phyloP scores from a whole-genome alignment of 169 alveolate species.

The Theileria annulata region DNA sequence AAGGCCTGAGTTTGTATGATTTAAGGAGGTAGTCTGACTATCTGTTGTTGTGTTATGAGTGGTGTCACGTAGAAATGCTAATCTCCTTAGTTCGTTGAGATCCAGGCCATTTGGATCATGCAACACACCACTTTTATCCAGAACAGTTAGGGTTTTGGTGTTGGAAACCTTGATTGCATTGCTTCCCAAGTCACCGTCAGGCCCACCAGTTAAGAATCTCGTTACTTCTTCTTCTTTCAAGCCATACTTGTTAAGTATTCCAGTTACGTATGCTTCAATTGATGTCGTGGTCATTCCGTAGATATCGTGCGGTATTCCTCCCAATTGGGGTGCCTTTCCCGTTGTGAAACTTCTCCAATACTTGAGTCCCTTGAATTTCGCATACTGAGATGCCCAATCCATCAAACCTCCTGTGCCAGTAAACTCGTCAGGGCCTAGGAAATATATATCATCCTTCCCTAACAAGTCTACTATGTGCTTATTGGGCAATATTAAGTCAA shows the following conservation, averaged over 20 bases:
- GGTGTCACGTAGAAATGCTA: constrained; percentile 68
- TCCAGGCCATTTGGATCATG: constrained; percentile 83
- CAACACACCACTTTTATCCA: constrained; percentile 85
- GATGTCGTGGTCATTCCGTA: constrained; percentile 87
- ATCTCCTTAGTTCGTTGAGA: constrained; percentile 72
- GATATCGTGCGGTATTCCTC: constrained; percentile 88
- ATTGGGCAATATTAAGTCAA: constrained; percentile 64
- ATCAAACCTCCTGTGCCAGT: constrained; percentile 83
- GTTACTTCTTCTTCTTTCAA: constrained; percentile 76
- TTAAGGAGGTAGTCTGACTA: not conserved
- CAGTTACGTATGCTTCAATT: constrained; percentile 68
- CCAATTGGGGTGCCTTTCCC: constrained; percentile 81
- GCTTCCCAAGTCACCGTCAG: constrained; percentile 88
- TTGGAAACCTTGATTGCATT: constrained; percentile 80
- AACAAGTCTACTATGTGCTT: constrained; percentile 63
- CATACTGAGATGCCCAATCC: constrained; percentile 85
- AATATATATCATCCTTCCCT: constrained; percentile 59
- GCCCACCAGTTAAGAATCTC: constrained; percentile 85
- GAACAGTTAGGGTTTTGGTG: constrained; percentile 78
- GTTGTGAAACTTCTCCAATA: constrained; percentile 86
- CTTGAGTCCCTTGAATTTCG: constrained; percentile 69
- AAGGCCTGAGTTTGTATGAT: constrained; percentile 6
- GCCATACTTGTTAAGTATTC: constrained; percentile 65
- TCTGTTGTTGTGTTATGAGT: constrained; percentile 27
- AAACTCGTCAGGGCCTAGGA: constrained; percentile 79